A percentile compares a stretch with the other conserved stretches of the same genome.
Conservation (phyloP, 2,329 filamentous ascomycete species). For the Calonectria honghensis region DNA sequence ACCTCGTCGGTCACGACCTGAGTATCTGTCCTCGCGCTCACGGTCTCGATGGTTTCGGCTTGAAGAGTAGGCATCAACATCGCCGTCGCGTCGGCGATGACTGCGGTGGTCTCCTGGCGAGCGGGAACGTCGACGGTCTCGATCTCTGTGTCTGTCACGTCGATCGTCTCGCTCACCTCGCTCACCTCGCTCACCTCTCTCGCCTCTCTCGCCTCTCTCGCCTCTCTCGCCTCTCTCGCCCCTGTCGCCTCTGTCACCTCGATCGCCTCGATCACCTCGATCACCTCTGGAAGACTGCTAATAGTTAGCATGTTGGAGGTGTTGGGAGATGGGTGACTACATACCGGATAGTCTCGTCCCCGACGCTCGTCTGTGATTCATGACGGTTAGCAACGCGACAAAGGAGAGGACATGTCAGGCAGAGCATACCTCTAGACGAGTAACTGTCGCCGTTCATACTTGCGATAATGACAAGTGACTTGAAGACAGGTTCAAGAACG, state of each 20-base stretch:
- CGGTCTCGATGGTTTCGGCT: conserved; percentile 94
- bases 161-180: conserved; percentile 52
- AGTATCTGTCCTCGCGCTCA: conserved; percentile 94
- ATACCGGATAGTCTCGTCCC: conserved; percentile 73
- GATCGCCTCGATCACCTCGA: background rate
- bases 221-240: conserved; percentile 55
- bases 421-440: conserved; percentile 81
- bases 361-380: conserved; percentile 68
- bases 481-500: conserved; percentile 36
- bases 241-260: conserved; percentile 50
- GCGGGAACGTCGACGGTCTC: conserved; percentile 83
- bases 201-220: conserved; percentile 44
- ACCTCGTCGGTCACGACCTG: conserved; percentile 78
- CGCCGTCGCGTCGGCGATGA: conserved; percentile 82
- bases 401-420: conserved; percentile 41
- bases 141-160: conserved; percentile 57
- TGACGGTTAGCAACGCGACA: conserved; percentile 57
- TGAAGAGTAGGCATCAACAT: conserved; percentile 92
- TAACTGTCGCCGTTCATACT: conserved; percentile 92
- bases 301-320: conserved; percentile 45
- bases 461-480: conserved; percentile 47
- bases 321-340: conserved; percentile 49
- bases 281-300: conserved; percentile 55
- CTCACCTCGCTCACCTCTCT: conserved; percentile 33
- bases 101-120: conserved; percentile 82